A percentile compares a stretch with the other conserved stretches of the same genome.
phyloP scores from a whole-genome alignment of 805 yeast genomes.

The Spathaspora sp. region DNA sequence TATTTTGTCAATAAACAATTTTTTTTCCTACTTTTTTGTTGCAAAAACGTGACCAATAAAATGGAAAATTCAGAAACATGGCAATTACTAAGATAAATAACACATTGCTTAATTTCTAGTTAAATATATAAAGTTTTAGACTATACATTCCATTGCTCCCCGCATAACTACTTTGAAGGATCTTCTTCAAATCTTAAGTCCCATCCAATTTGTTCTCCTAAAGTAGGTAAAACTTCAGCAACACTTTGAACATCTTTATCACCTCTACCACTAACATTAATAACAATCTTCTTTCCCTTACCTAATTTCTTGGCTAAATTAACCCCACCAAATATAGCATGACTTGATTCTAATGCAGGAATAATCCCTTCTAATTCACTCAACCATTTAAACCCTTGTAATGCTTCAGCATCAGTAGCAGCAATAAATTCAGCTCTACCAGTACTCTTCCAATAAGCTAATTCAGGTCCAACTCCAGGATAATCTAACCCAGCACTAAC shows the following conservation, averaged over 20 bases:
- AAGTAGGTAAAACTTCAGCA: conserved; percentile 85
- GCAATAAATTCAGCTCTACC: conserved; percentile 91
- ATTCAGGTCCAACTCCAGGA: conserved; percentile 99
- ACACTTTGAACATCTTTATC: conserved; percentile 98
- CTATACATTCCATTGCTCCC: too few relatives aligned
- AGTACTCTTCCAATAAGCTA: conserved; percentile 89
- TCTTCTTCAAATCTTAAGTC: conserved; percentile 80
- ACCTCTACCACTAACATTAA: conserved; percentile 96
- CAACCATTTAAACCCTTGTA: conserved; percentile 81
- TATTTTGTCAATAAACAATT: too few relatives aligned
- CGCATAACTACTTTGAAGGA: conserved; percentile 28
- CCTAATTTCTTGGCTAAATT: conserved; percentile 80
- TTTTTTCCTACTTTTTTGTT: too few relatives aligned
- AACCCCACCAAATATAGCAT: conserved; percentile 90
- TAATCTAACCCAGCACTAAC: conserved; percentile 98
- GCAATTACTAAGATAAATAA: too few relatives aligned
- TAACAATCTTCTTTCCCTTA: conserved; percentile 75
- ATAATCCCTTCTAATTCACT: conserved; percentile 96
- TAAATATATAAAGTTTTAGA: neutral
- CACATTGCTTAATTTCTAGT: conserved; percentile 7
- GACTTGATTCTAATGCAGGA: conserved; percentile 97
- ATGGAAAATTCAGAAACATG: too few relatives aligned
- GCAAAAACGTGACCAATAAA: too few relatives aligned
- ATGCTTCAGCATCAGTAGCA: conserved; percentile 93
- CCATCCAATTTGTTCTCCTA: conserved; percentile 94